Base-by-base conservation (phyloP, 2,329 filamentous ascomycete species). In the Xylariaceae sp. region DNA sequence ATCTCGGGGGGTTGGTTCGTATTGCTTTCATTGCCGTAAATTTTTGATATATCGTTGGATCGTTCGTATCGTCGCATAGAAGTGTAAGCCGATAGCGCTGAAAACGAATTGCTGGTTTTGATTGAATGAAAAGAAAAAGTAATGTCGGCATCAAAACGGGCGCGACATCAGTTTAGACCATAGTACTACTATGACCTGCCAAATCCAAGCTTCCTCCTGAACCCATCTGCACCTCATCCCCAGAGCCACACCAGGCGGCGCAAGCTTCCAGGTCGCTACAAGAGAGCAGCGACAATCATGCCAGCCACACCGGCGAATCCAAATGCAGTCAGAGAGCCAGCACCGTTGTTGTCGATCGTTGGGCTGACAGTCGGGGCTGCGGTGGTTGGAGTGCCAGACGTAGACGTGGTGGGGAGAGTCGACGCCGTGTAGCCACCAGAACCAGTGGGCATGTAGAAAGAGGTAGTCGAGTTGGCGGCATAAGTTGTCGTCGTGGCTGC, bases 231-330 rank as follows among this genome's bases (percentile, higher is more conserved):
- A 42, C 38, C 36, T 31, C 18, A 38, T 46, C 46, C 49, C 34
- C 34, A 42, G 50, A 50, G 50, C 47, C 47, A 52, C 48, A 39
- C 57, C 31, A 31, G 17, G 31, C 22, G 49, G 54, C 48, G 49
- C 55, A 47, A 42, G 28, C 50, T 36, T 12, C 22, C 44, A 4
- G 39, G 22, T 45, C 42, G 51, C 73, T 80, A 84, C 64, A 83
- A 67, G 51, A 83, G 57, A n/a, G 73, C 76, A 14, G 74, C 74
- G 43, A 72, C 72, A n/a, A 78, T 63, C 59, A 80, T 73, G 48
- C 77, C 79, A 41, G 74, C 74, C 42, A 80, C 62, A 47, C 75
- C 79, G n/a, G 74, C 77, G 38, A 79, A 60, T 33, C 74, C 75
- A 12, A 80, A 62, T 14, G 73, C 73, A 41, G 73, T 70, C 40